phyloP scores from a whole-genome alignment of 2,329 filamentous ascomycete species.

The Diaporthe nobilis region DNA sequence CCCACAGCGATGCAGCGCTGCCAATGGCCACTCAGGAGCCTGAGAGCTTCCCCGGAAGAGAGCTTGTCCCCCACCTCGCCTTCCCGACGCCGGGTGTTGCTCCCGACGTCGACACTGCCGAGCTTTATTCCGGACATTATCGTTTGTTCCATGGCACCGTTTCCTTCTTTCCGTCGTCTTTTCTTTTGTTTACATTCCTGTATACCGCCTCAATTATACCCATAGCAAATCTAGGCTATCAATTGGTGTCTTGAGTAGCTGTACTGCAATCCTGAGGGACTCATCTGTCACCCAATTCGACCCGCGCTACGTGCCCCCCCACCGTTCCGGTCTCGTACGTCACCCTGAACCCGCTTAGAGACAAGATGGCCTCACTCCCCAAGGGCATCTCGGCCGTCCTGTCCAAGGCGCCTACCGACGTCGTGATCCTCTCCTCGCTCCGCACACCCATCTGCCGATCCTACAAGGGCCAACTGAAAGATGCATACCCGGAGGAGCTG shows the following conservation, averaged over 20 bases:
- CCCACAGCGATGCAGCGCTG: conserved; percentile 5
- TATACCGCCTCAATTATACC: conserved; percentile 1
- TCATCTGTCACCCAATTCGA: background rate
- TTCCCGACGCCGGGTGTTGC: conserved; percentile 31
- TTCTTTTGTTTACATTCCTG: background rate
- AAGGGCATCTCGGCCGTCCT: conserved; percentile 83
- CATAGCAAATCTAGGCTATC: background rate
- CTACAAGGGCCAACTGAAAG: conserved; percentile 86
- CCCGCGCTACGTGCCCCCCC: background rate
- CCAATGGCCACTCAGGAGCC: conserved; percentile 12
- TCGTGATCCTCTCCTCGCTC: conserved; percentile 91
- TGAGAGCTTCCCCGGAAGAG: conserved; percentile 26
- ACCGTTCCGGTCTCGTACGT: conserved; percentile 8
- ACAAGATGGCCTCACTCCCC: conserved; percentile 61
- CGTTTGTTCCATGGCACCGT: background rate
- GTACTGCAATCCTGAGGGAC: no score
- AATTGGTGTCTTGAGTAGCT: conserved; percentile 4
- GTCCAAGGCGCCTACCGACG: conserved; percentile 82
- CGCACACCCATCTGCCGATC: conserved; percentile 89
- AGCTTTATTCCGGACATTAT: conserved; percentile 15
- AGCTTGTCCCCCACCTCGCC: conserved; percentile 29
- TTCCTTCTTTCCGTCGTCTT: background rate
- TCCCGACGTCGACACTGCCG: conserved; percentile 17
- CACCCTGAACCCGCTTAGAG: background rate
- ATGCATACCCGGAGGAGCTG: conserved; percentile 92